Evolutionary conservation across 176 grass and related monocot genomes (phyloP).

Genomic region (Oryza meridionalis): DNA sequence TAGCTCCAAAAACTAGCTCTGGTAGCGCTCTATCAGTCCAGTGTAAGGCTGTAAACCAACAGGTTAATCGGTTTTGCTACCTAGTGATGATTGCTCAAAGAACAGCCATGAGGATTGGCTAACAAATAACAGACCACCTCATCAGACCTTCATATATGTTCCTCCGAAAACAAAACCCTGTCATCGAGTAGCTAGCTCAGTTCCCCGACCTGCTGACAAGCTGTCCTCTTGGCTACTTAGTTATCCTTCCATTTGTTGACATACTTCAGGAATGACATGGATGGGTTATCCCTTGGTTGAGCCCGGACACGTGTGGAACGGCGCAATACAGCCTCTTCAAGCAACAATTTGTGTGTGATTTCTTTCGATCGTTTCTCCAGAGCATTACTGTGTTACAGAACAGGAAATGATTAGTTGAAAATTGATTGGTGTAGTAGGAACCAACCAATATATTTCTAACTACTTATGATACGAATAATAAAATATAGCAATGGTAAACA

Average conservation of each 20-base stretch:
- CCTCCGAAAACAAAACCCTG: constrained; percentile 3
- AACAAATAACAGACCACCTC: neutral
- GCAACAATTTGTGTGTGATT: constrained; percentile 54
- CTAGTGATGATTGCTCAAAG: neutral
- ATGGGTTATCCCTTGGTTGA: constrained; percentile 69
- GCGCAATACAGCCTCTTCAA: constrained; percentile 73
- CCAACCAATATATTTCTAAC: neutral
- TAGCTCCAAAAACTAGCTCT: neutral
- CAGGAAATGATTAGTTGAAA: constrained; percentile 13
- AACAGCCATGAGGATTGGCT: constrained; percentile 16
- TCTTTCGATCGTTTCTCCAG: constrained; percentile 82
- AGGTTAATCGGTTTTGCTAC: neutral
- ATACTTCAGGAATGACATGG: constrained; percentile 85
- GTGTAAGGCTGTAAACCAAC: neutral
- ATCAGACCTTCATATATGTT: neutral
- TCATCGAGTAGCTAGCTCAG: neutral
- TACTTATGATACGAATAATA: neutral
- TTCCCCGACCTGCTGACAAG: neutral
- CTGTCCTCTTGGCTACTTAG: constrained; percentile 21
- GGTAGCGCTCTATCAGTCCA: neutral
- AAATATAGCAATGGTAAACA: neutral
- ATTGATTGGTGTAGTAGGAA: neutral
- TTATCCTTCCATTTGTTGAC: constrained; percentile 81
- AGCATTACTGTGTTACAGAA: constrained; percentile 48
- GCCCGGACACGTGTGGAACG: constrained; percentile 83